phyloP scores from a whole-genome alignment of 768 basidiomycete species.

The Suillus placidus region DNA sequence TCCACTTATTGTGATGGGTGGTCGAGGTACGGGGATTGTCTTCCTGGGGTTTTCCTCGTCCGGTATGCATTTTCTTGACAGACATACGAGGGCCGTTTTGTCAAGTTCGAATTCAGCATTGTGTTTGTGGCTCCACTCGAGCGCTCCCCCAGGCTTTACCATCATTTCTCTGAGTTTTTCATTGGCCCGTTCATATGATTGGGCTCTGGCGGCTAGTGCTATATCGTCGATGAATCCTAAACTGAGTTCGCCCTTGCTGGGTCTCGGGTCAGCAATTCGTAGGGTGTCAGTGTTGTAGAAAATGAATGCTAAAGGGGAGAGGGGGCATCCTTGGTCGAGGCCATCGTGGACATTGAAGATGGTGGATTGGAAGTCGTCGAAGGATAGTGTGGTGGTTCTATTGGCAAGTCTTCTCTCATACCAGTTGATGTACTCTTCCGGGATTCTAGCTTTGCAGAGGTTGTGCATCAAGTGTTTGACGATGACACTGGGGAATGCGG shows the following conservation, averaged over 20 bases:
- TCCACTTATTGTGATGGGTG: no score
- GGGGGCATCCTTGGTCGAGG: constrained; percentile 31
- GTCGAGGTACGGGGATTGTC: no score
- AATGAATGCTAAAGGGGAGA: constrained; percentile 28
- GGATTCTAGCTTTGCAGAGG: not conserved
- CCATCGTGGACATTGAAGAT: constrained; percentile 24
- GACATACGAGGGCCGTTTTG: constrained; percentile 2
- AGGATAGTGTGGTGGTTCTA: constrained; percentile 11
- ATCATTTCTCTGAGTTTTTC: constrained; percentile 5
- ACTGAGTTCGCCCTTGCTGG: not conserved
- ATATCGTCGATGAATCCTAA: constrained; percentile 16
- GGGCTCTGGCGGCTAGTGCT: not conserved
- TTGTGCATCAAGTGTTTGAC: not conserved
- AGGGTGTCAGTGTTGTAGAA: constrained; percentile 34
- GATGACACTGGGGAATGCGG: constrained; percentile 20
- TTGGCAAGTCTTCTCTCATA: not conserved
- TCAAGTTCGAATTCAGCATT: constrained; percentile 9
- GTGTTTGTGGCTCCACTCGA: constrained; percentile 1
- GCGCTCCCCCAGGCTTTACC: not conserved
- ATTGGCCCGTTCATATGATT: not conserved
- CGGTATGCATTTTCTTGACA: no score
- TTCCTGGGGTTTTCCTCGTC: no score
- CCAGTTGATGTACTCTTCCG: constrained; percentile 8
- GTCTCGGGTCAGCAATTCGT: not conserved
- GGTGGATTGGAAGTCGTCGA: constrained; percentile 29